Evolutionary conservation across 768 basidiomycete genomes (phyloP), one percentile per base, ranked within the genome.

Genomic region (Podaxis rugospora): DNA sequence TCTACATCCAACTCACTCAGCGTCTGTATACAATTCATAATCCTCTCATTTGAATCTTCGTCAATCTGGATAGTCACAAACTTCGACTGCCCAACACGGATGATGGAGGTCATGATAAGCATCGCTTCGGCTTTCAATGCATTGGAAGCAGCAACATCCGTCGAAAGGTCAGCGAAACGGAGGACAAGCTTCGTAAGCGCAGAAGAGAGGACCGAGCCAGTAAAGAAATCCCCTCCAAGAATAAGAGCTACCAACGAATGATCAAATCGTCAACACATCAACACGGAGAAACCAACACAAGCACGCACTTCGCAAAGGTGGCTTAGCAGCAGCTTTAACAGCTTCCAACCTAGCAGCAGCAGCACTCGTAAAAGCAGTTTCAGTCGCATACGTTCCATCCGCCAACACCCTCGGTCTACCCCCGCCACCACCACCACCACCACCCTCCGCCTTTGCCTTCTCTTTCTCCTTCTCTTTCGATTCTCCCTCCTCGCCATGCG

Each of bases 321-420:
- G 96, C 73, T 97, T 98, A 4, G 86, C 75, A 35, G 93, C 91
- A 39, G 90, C 83, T 72, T 93, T 93, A 63, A 90, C 90, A 40
- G 89, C 87, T 66, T 96, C 93, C 56, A 91, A 72, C 62, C 81
- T 81, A 4, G 87, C 87, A 37, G 82, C 74, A 36, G 76, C 78
- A n/a, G 81, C 72, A 55, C 82, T 83, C 25, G 83, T 86, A 75
- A 88, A 98, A 11, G 92, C 93, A 1, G 93, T 93, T 77, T 98
- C 97, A 4, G 96, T 98, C 0, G 95, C 97, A 70, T 99, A 98
- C 2, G 96, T 98, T 7, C 97, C 97, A 68, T 99, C 97, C 18
- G 94, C 94, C 61, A 97, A 77, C 9, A 98, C 91, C 68, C 84
- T 87, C 5, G 85, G 94, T 69, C 84, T 84, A 9, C 83, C 79